These are phyloP conservation scores for Coemansia sp. DNA, from an alignment of 192 early-diverging fungal species.

Conservation along the genomic window DNA sequence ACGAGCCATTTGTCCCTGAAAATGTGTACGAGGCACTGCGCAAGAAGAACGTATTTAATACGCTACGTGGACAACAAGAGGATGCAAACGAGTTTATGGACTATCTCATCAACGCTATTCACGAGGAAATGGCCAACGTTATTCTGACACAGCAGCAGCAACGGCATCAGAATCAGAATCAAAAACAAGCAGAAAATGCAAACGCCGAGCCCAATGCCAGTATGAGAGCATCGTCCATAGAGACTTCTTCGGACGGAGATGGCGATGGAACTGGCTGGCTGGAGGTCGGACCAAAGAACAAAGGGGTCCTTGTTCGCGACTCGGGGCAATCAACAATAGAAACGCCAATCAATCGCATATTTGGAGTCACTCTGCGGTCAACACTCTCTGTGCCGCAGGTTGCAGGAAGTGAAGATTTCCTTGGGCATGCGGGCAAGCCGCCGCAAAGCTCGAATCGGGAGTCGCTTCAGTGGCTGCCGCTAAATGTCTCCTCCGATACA, in stretches of 20 bases:
- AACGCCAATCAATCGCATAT: slow-evolving; percentile 84
- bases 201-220: neutral
- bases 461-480: slow-evolving; percentile 83
- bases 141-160: slow-evolving; percentile 10
- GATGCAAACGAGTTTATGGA: slow-evolving; percentile 97
- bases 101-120: slow-evolving; percentile 89
- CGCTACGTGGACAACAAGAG: slow-evolving; percentile 89
- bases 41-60: slow-evolving; percentile 75
- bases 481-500: slow-evolving; percentile 80
- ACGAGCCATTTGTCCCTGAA: slow-evolving; percentile 86
- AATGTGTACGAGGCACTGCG: slow-evolving; percentile 90
- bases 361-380: slow-evolving; percentile 81
- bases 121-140: slow-evolving; percentile 77
- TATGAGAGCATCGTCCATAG: neutral
- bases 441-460: slow-evolving; percentile 84
- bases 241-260: neutral
- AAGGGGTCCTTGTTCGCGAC: slow-evolving; percentile 54
- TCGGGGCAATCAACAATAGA: slow-evolving; percentile 40
- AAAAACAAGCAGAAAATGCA: neutral
- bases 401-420: neutral
- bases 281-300: slow-evolving; percentile 88
- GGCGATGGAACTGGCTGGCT: slow-evolving; percentile 70
- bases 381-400: slow-evolving; percentile 65
- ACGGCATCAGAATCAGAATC: neutral
- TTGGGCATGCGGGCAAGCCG: slow-evolving; percentile 33